Percentiles rank a stretch among this genome's conserved stretches.
phyloP scores from a whole-genome alignment of 106 monocot genomes.

The Triglochin maritima region DNA sequence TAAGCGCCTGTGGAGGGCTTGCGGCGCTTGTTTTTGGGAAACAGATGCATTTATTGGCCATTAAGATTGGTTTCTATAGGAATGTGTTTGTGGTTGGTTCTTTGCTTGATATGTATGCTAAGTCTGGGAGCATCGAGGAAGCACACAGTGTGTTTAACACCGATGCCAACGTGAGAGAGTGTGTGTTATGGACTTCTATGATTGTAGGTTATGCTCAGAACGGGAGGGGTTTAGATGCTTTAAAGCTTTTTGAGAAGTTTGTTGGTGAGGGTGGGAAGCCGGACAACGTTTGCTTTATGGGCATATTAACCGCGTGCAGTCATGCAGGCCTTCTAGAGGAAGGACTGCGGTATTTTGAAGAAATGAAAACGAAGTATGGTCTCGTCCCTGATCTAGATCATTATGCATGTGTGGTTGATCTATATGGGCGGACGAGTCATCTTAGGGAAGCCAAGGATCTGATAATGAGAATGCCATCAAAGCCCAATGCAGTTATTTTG shows the following conservation, averaged over 20 bases:
- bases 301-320: conserved; percentile 60
- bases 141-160: conserved; percentile 32
- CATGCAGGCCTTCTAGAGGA: conserved; percentile 41
- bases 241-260: conserved; percentile 42
- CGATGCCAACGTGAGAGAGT: conserved; percentile 33
- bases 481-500: conserved; percentile 16
- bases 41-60: conserved; percentile 36
- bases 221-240: conserved; percentile 26
- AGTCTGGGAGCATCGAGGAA: conserved; percentile 33
- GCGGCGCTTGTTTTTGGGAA: conserved; percentile 23
- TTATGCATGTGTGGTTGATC: conserved; percentile 70
- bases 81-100: conserved; percentile 42
- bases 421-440: conserved; percentile 40
- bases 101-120: conserved; percentile 64
- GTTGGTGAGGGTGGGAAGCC: conserved; percentile 27
- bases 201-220: conserved; percentile 57
- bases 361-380: conserved; percentile 41
- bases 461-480: conserved; percentile 33
- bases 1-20: conserved; percentile 49
- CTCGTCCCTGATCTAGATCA: conserved; percentile 38
- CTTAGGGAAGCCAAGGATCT: conserved; percentile 38
- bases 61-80: conserved; percentile 35
- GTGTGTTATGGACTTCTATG: conserved; percentile 37
- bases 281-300: conserved; percentile 42
- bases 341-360: conserved; percentile 47